Base-by-base conservation (phyloP, 257 asterid species). In the Nicotiana undulata region DNA sequence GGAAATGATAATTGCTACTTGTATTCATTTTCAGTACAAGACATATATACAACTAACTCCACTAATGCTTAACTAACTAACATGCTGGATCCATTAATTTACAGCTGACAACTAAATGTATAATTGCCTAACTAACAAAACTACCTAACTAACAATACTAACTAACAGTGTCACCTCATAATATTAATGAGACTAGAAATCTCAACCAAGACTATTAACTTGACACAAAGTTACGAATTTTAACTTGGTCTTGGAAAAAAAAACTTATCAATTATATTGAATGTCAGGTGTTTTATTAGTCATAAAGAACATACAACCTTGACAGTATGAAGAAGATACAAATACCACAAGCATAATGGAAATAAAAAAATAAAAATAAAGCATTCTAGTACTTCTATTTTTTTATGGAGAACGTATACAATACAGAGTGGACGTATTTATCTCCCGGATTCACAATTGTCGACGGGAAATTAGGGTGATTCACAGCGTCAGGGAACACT, bases 401-500 rank as follows among this genome's bases (percentile, higher is more conserved):
- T 72, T 75, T 31, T 9, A 37, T 82, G 0, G 93, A 83, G 84
- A 95, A 95, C 56, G 65, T 76, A 63, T 58, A 86, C 82, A 86
- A 7, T 93, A 92, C 88, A 13, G 44, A 3, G 22, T 95, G 99
- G 12, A 75, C 74, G 65, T 95, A 95, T 60, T 20, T 56, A 74
- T 86, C 49, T 20, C 94, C 93, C 0, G 93, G 88, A 61, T 74
- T 66, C 61, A 95, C 90, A 75, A 92, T 88, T 85, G 81, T 84
- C 0, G 97, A 89, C 1, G 99, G 97, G 55, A 95, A 95, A 51
- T 81, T 88, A 0, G 93, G 93, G 20, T 91, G 98, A 85, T 95
- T 95, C 37, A 93, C 98, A 0, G 98, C 80, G 53, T 95, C 97
- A 0, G 98, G 97, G 63, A 95, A 95, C 1, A 96, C 97, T 56